Evolutionary conservation across 2,329 filamentous ascomycete species (phyloP).

Genomic region (Sporothrix humicola): DNA sequence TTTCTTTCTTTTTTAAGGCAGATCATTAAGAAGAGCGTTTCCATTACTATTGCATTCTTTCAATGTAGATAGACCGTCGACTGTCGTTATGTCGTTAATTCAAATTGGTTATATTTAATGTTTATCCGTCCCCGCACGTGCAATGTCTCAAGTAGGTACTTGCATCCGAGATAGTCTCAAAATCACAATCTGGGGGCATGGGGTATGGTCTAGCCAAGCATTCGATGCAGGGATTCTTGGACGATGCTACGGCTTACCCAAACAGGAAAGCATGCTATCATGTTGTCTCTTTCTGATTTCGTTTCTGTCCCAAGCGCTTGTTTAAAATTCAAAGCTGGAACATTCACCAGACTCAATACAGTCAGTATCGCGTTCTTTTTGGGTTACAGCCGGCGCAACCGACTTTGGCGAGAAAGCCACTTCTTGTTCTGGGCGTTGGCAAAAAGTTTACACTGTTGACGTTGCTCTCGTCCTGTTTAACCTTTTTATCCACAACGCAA

Average conservation of each 20-base stretch:
- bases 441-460: too few relatives aligned
- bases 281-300: neutral
- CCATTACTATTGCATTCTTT: too few relatives aligned
- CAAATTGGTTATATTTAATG: neutral
- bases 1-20: neutral
- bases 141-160: neutral
- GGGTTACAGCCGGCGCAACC: slow-evolving; percentile 20
- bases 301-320: neutral
- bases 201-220: neutral
- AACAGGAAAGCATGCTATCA: neutral
- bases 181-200: too few relatives aligned
- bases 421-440: neutral
- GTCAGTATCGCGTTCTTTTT: neutral
- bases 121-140: neutral
- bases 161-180: neutral
- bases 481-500: neutral
- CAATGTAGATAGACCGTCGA: too few relatives aligned
- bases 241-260: neutral
- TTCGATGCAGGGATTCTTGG: slow-evolving; percentile 1
- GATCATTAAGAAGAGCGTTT: neutral
- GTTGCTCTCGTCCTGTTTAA: neutral
- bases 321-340: neutral
- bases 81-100: too few relatives aligned
- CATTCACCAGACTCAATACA: neutral
- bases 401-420: neutral